Percentiles rank a stretch among this genome's conserved stretches.
These are phyloP conservation scores for Thalassiosira oceanica DNA, from an alignment of 352 stramenopile species.

Conservation along the genomic window DNA sequence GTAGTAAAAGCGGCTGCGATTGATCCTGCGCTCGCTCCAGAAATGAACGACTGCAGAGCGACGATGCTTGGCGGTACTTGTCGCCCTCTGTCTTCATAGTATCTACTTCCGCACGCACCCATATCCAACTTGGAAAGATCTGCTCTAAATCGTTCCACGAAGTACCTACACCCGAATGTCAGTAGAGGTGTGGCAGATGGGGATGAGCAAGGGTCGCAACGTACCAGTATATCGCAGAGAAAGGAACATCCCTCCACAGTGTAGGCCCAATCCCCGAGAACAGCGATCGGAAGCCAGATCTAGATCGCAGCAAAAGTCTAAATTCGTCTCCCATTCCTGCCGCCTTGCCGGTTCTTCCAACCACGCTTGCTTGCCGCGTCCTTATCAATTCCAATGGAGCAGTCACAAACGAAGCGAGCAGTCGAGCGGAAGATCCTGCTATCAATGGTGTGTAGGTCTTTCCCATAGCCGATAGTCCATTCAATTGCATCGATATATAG, in stretches of 20 bases:
- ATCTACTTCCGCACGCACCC: slow-evolving; percentile 9
- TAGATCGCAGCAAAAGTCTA: slow-evolving; percentile 32
- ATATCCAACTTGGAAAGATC: slow-evolving; percentile 16
- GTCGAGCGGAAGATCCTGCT: background rate
- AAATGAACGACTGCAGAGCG: slow-evolving; percentile 79
- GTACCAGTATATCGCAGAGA: slow-evolving; percentile 94
- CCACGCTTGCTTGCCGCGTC: slow-evolving; percentile 54
- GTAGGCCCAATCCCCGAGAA: slow-evolving; percentile 88
- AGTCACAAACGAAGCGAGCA: slow-evolving; percentile 20
- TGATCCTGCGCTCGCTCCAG: slow-evolving; percentile 84
- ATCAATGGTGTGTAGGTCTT: background rate
- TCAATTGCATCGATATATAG: slow-evolving; percentile 42
- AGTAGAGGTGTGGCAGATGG: no score
- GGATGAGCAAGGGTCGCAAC: no score
- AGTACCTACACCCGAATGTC: no score
- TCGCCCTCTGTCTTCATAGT: slow-evolving; percentile 23
- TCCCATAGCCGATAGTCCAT: background rate
- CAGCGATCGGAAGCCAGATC: slow-evolving; percentile 82
- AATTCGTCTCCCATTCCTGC: slow-evolving; percentile 42
- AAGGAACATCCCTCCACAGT: slow-evolving; percentile 91
- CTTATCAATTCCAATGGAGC: slow-evolving; percentile 70
- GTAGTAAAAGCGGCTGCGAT: slow-evolving; percentile 89
- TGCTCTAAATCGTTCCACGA: slow-evolving; percentile 86
- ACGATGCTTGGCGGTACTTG: slow-evolving; percentile 73
- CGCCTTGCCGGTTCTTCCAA: background rate